Evolutionary conservation across 148 eudicot genomes (phyloP), one percentile per base, ranked within the genome.

Genomic region (Mesembryanthemum crystallinum): DNA sequence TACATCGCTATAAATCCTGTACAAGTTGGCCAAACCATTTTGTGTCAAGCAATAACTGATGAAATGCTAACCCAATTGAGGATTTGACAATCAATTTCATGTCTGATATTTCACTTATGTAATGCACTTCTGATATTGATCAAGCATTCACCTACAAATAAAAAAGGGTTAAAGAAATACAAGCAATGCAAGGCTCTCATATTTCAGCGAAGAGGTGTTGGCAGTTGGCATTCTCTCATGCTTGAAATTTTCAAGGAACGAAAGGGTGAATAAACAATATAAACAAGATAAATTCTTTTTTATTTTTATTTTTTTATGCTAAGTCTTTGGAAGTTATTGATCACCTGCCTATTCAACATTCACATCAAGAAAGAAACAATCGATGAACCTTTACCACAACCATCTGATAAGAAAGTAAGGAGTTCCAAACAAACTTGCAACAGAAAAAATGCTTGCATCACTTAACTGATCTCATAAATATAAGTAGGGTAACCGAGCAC

Each of bases 1-100:
- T 81, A 81, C 73, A 81, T 64, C 8, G 86, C 84, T 42, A 84
- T 84, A 76, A 78, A 84, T 72, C 86, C 86, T 84, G 84, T 61
- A 80, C 67, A 42, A 25, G 29, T 52, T 23, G 39, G 65, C 33
- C 47, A 73, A 52, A 29, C 28, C 28, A 52, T 7, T 28, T 69
- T 45, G 35, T 18, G 47, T 49, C 17, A 27, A 42, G 8, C 28
- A n/a, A 21, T 76, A 35, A 17, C 47, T 13, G 18, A 60, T 45
- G 25, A 58, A 67, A 57, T 39, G 30, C 43, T 68, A 15, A 5
- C 54, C 61, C 24, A 17, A 42, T 35, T 29, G 4, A 2, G 29
- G 14, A 15, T 4, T 15, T 1, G 2, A 47, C 13, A 47, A 47
- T 47, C 25, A 59, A 29, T 49, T 10, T 54, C 49, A 18, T 64